These are phyloP conservation scores for Pseudozyma hubeiensis DNA, from an alignment of 1,284 basidiomycete genomes.

Conservation along the genomic window DNA sequence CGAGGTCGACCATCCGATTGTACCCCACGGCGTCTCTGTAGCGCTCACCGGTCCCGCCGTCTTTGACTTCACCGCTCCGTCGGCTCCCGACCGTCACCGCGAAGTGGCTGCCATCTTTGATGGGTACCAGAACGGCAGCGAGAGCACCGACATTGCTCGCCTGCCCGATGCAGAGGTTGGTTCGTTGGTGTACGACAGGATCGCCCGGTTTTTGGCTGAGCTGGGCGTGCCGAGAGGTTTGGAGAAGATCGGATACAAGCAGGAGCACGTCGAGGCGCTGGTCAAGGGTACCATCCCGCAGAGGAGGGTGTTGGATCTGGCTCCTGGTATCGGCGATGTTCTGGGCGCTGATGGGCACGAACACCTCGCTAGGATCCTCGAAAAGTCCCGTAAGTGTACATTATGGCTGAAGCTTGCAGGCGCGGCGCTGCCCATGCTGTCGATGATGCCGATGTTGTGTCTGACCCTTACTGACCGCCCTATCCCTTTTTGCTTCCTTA, in stretches of 20 bases:
- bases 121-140: conserved; percentile 60
- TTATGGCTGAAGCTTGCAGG: too few relatives aligned
- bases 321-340: conserved; percentile 72
- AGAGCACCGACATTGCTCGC: conserved; percentile 69
- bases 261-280: conserved; percentile 71
- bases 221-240: conserved; percentile 89
- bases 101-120: conserved; percentile 88
- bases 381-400: conserved; percentile 45
- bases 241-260: conserved; percentile 82
- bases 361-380: conserved; percentile 60
- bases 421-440: too few relatives aligned
- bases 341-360: conserved; percentile 72
- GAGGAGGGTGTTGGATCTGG: conserved; percentile 78
- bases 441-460: too few relatives aligned
- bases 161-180: conserved; percentile 87
- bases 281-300: conserved; percentile 90
- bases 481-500: background rate
- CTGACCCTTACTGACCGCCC: background rate
- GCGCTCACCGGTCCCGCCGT: conserved; percentile 52
- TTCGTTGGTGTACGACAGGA: conserved; percentile 83
- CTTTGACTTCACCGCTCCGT: conserved; percentile 67
- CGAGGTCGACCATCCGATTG: conserved; percentile 81
- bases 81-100: conserved; percentile 87
- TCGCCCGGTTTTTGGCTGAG: conserved; percentile 87
- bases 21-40: conserved; percentile 76